These are phyloP conservation scores for Dactylellina cionopaga DNA, from an alignment of 2,329 filamentous ascomycete genomes.

Conservation along the genomic window DNA sequence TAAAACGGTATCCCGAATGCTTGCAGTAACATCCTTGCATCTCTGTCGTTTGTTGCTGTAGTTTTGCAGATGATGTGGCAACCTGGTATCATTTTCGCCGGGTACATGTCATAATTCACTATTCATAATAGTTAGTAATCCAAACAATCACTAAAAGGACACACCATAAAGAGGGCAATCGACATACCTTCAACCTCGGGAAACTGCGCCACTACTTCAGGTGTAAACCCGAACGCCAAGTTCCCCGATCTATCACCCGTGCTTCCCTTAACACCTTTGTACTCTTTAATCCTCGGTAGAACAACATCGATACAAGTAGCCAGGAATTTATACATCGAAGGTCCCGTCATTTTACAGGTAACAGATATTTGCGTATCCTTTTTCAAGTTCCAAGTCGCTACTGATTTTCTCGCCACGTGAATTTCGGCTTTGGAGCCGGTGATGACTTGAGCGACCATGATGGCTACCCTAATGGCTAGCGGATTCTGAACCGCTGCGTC, in stretches of 20 bases:
- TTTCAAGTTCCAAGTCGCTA: constrained; percentile 78
- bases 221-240: constrained; percentile 80
- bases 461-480: constrained; percentile 80
- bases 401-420: constrained; percentile 75
- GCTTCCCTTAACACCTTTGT: constrained; percentile 78
- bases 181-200: constrained; percentile 90
- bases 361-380: constrained; percentile 77
- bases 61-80: constrained; percentile 86
- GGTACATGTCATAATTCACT: constrained; percentile 65
- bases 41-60: constrained; percentile 82
- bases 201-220: constrained; percentile 81
- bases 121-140: constrained; percentile 40
- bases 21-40: constrained; percentile 79
- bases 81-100: constrained; percentile 81
- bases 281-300: constrained; percentile 95
- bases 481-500: constrained; percentile 74
- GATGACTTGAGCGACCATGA: constrained; percentile 85
- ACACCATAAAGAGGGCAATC: neutral
- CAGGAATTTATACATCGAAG: constrained; percentile 87
- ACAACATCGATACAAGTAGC: constrained; percentile 91
- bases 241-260: constrained; percentile 91
- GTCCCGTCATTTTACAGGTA: constrained; percentile 79
- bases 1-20: constrained; percentile 82
- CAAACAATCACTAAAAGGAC: neutral
- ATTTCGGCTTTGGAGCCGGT: constrained; percentile 78